Evolutionary conservation across 2,329 filamentous ascomycete species (phyloP), one percentile per base, ranked within the genome.

Genomic region (Alternaria triticimaculans): DNA sequence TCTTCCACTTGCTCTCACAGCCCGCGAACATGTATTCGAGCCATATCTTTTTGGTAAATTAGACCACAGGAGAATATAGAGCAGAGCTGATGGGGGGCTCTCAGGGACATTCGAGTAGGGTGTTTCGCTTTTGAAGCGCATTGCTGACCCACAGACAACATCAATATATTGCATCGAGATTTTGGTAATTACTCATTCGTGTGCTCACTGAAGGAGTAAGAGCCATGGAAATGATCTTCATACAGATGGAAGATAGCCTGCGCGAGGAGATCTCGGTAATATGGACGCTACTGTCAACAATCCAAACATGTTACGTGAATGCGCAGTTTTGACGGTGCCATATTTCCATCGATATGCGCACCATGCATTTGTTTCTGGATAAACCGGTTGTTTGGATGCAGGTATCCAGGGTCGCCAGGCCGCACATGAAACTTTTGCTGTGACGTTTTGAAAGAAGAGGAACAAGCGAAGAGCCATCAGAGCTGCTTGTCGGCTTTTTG

Each of bases 161-260:
- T 41, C 15, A 3, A 41, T 41, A 6, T 41, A 41, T 41, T 3
- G 37, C 8, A 10, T 10, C 7, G 7, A 15, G 15, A 5, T 6
- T 18, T 41, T 41, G 37, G 8, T 6, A 18, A 3, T 41, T 18
- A 1, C 2, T 41, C 5, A 2, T 41, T 41, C 37, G 2, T 41
- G 9, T 5, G 4, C 5, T 6, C 37, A n/a, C n/a, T 18, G 4
- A 41, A 41, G 15, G 3, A 41, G n/a, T 0, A 18, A 18, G 37
- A 41, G 9, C 15, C 1, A 1, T 11, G 3, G 37, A 41, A 41
- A 0, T 4, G 0, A 11, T 18, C 0, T 18, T 6, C 4, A 5
- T 18, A 18, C 37, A 6, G 1, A 41, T 6, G 3, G 37, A 3
- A 41, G 37, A 6, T 41, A 18, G 37, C 37, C 2, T 18, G 37